Evolutionary conservation across 2,329 filamentous ascomycete species (phyloP).

Genomic region (Acephala macrosclerotiorum): DNA sequence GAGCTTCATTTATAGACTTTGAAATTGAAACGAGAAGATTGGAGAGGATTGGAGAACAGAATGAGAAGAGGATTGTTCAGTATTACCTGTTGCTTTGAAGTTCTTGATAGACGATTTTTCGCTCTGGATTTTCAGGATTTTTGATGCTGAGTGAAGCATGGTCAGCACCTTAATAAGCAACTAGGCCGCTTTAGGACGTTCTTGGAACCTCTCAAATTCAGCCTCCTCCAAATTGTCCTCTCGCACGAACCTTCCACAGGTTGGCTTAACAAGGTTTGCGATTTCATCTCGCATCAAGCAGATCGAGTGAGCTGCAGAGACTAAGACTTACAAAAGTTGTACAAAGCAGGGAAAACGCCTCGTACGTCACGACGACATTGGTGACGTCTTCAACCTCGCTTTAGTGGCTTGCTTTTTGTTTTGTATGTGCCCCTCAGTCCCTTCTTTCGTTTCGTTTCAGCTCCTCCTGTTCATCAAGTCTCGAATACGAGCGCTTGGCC

Average conservation of each 20-base stretch:
- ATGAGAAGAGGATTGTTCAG: conserved; percentile 35
- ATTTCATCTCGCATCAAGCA: neutral
- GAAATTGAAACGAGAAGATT: conserved; percentile 31
- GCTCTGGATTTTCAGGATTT: neutral
- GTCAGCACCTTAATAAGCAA: conserved; percentile 8
- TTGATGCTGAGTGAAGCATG: neutral
- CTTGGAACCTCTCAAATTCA: conserved; percentile 5
- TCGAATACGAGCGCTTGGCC: neutral
- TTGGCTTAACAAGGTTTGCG: neutral
- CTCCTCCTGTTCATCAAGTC: neutral
- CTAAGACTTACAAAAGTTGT: neutral
- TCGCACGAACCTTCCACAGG: neutral
- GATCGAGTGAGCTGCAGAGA: neutral
- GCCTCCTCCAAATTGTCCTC: neutral
- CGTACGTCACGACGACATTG: neutral
- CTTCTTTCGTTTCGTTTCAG: neutral
- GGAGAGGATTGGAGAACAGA: conserved; percentile 37
- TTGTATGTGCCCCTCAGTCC: neutral
- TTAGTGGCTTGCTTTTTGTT: neutral
- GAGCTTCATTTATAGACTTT: conserved; percentile 45
- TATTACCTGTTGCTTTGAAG: conserved; percentile 28
- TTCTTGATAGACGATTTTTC: conserved; percentile 10
- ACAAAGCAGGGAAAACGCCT: neutral
- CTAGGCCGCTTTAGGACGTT: conserved; percentile 1
- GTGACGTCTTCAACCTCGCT: neutral